A percentile compares a stretch with the other conserved stretches of the same genome.
These are phyloP conservation scores for Colletotrichum sp. DNA, from an alignment of 2,329 filamentous ascomycete genomes.

Conservation along the genomic window DNA sequence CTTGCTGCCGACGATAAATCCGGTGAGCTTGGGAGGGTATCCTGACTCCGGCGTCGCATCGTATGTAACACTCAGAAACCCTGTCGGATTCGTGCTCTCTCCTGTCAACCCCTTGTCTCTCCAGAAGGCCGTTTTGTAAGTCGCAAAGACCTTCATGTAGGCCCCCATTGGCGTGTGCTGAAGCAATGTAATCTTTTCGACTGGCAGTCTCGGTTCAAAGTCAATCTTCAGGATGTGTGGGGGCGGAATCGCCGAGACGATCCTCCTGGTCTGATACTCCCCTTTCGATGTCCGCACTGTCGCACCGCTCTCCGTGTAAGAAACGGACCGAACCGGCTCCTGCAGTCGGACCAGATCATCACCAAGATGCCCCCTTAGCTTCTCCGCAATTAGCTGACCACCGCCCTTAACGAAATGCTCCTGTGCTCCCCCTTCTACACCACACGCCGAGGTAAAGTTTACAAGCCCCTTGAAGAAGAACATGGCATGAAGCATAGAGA, in stretches of 20 bases:
- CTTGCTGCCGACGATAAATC: slow-evolving; percentile 16
- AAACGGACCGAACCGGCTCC: slow-evolving; percentile 5
- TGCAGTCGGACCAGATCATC: slow-evolving; percentile 11
- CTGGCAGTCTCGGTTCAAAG: slow-evolving; percentile 17
- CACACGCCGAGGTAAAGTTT: neutral
- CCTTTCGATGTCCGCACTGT: neutral
- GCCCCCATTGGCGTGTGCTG: slow-evolving; percentile 21
- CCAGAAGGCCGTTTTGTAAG: slow-evolving; percentile 22
- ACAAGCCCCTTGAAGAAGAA: slow-evolving; percentile 13
- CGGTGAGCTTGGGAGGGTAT: slow-evolving; percentile 8
- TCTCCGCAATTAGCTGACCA: slow-evolving; percentile 15
- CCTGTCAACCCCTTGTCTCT: slow-evolving; percentile 13
- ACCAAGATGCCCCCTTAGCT: neutral
- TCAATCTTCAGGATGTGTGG: slow-evolving; percentile 12
- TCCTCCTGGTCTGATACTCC: neutral
- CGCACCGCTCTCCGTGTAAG: slow-evolving; percentile 2
- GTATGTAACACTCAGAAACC: slow-evolving; percentile 5
- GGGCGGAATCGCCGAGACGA: slow-evolving; percentile 18
- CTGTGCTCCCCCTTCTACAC: slow-evolving; percentile 11
- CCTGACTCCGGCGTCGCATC: slow-evolving; percentile 7
- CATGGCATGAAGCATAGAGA: slow-evolving; percentile 21
- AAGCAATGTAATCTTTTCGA: slow-evolving; percentile 5
- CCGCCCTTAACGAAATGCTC: slow-evolving; percentile 14
- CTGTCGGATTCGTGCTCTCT: slow-evolving; percentile 8
- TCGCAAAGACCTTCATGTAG: slow-evolving; percentile 15